These are phyloP conservation scores for Hymenoscyphus fructigenus DNA, from an alignment of 2,329 filamentous ascomycete genomes.

Conservation along the genomic window DNA sequence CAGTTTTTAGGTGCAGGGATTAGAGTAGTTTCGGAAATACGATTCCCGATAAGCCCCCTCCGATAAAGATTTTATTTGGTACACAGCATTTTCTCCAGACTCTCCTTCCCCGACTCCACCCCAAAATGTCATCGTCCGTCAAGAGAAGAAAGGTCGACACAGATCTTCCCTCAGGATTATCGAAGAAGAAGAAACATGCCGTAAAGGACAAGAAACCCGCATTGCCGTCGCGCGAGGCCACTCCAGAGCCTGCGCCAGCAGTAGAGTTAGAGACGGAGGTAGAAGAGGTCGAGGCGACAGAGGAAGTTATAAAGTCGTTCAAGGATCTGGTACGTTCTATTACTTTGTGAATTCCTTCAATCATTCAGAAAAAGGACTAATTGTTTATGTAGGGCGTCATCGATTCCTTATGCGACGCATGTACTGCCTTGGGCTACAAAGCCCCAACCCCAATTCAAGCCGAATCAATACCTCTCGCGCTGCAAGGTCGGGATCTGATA, in stretches of 20 bases:
- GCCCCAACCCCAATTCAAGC: constrained; percentile 85
- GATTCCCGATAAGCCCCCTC: constrained; percentile 31
- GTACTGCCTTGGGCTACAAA: constrained; percentile 77
- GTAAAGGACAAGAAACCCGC: constrained; percentile 9
- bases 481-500: constrained; percentile 82
- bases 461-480: constrained; percentile 77
- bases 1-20: constrained; percentile 24
- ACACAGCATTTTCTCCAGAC: constrained; percentile 2
- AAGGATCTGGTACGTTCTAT: constrained; percentile 44
- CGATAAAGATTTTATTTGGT: constrained; percentile 33
- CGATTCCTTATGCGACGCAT: constrained; percentile 86
- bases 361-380: constrained; percentile 10
- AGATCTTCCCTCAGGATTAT: constrained; percentile 21
- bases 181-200: constrained; percentile 22
- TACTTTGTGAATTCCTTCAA: neutral
- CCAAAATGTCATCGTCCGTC: constrained; percentile 32
- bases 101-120: neutral
- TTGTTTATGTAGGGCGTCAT: constrained; percentile 65
- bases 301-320: constrained; percentile 43
- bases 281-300: constrained; percentile 17
- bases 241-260: constrained; percentile 23
- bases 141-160: constrained; percentile 36
- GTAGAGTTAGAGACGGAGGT: constrained; percentile 25
- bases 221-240: neutral
- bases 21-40: constrained; percentile 19